Percentiles rank a stretch among this genome's conserved stretches.
Conservation (phyloP, 345 rosid genomes). For the Boechera retrofracta region DNA sequence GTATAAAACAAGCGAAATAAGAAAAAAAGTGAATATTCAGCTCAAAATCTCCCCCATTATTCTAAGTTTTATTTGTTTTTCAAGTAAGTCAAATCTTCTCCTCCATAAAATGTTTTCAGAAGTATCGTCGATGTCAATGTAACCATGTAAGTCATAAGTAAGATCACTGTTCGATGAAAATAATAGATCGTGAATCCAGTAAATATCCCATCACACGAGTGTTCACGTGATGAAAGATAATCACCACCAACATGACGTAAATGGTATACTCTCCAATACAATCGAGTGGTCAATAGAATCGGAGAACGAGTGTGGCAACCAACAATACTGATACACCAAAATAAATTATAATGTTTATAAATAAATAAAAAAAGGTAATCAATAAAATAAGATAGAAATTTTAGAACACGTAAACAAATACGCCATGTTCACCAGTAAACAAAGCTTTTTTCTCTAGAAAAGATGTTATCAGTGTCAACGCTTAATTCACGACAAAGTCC, state of each 20-base stretch:
- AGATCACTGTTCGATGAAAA: background rate
- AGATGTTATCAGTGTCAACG: no score
- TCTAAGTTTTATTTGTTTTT: no score
- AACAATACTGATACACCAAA: no score
- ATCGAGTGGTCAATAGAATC: background rate
- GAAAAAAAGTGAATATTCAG: background rate
- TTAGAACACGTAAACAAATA: no score
- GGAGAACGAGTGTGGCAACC: background rate
- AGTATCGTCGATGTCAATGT: background rate
- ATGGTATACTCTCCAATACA: no score
- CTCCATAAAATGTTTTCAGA: background rate
- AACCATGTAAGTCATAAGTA: background rate
- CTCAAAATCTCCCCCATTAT: background rate
- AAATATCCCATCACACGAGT: background rate
- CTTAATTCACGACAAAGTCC: no score
- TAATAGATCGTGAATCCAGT: constrained; percentile 1
- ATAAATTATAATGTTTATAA: no score
- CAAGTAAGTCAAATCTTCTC: background rate
- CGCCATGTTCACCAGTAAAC: no score
- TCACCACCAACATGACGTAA: background rate
- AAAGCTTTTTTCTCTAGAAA: no score
- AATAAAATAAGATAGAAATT: background rate
- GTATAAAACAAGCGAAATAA: background rate
- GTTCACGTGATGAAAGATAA: background rate
- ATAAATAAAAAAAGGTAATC: background rate